Percentiles rank a stretch among this genome's conserved stretches.
phyloP scores from a whole-genome alignment of 805 yeast genomes.

The Wickerhamomyces chambardii region DNA sequence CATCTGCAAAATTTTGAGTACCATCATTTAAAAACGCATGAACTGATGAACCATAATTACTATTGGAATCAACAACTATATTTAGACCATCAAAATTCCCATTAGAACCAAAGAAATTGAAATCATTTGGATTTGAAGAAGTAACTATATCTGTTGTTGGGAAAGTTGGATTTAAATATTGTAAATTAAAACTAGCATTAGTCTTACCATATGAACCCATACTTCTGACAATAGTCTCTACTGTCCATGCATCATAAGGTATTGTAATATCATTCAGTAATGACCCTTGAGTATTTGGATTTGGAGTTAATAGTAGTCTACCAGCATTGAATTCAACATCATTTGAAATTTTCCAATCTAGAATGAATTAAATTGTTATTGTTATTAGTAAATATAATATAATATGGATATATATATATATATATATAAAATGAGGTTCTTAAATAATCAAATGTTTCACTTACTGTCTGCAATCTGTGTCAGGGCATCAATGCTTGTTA shows the following conservation, averaged over 20 bases:
- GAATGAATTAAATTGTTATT: slow-evolving; percentile 1
- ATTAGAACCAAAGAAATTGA: slow-evolving; percentile 45
- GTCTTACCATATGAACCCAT: slow-evolving; percentile 40
- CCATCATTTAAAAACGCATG: slow-evolving; percentile 59
- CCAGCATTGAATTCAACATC: slow-evolving; percentile 38
- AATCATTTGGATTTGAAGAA: slow-evolving; percentile 15
- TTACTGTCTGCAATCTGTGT: slow-evolving; percentile 10
- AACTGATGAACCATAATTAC: slow-evolving; percentile 38
- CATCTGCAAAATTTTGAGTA: slow-evolving; percentile 23
- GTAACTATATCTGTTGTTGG: slow-evolving; percentile 2
- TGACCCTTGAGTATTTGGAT: slow-evolving; percentile 28
- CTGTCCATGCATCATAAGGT: slow-evolving; percentile 36
- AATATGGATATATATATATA: too few species aligned
- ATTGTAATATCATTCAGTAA: slow-evolving; percentile 30
- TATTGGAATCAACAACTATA: slow-evolving; percentile 43
- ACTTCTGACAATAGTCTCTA: slow-evolving; percentile 58
- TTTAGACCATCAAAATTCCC: slow-evolving; percentile 54
- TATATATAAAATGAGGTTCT: too few species aligned
- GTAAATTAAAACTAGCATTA: slow-evolving; percentile 50
- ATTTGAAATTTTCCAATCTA: slow-evolving; percentile 31
- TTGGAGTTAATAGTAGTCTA: slow-evolving; percentile 42
- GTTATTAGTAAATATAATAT: background rate
- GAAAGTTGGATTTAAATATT: slow-evolving; percentile 32
- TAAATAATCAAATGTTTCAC: too few species aligned
- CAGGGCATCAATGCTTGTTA: slow-evolving; percentile 20